Evolutionary conservation across 129 eudicot species (phyloP).

Genomic region (Pseudognaphalium luteoalbum): DNA sequence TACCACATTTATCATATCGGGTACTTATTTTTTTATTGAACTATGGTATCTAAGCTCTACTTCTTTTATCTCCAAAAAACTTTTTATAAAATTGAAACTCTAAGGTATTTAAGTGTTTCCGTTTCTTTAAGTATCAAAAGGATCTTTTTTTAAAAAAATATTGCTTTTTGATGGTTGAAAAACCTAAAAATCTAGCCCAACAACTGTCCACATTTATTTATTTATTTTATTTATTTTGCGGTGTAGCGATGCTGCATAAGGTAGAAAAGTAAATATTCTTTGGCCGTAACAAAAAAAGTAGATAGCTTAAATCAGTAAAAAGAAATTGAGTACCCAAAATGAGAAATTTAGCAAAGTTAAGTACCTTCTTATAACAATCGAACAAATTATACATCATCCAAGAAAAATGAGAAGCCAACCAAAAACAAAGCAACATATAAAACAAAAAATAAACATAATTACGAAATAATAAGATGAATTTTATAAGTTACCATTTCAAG

Average conservation of each 20-base stretch:
- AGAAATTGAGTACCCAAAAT: background rate
- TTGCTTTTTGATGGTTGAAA: background rate
- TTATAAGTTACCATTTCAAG: conserved; percentile 56
- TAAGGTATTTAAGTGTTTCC: no score
- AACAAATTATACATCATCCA: background rate
- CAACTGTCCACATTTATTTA: no score
- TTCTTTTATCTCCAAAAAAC: background rate
- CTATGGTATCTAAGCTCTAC: background rate
- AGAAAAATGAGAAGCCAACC: background rate
- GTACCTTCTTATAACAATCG: background rate
- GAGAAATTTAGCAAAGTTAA: background rate
- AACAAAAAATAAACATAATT: background rate
- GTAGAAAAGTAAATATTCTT: no score
- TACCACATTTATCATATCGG: no score
- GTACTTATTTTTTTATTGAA: background rate
- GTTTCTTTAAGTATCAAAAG: no score
- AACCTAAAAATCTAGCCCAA: background rate
- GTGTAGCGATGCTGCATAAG: background rate
- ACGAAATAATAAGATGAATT: background rate
- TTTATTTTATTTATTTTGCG: no score
- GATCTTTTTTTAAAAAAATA: no score
- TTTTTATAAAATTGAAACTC: no score
- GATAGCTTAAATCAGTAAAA: background rate
- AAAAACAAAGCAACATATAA: background rate
- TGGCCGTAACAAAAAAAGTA: background rate